Evolutionary conservation across 306 rosid genomes (phyloP).

Genomic region (Fragaria ananassa): DNA sequence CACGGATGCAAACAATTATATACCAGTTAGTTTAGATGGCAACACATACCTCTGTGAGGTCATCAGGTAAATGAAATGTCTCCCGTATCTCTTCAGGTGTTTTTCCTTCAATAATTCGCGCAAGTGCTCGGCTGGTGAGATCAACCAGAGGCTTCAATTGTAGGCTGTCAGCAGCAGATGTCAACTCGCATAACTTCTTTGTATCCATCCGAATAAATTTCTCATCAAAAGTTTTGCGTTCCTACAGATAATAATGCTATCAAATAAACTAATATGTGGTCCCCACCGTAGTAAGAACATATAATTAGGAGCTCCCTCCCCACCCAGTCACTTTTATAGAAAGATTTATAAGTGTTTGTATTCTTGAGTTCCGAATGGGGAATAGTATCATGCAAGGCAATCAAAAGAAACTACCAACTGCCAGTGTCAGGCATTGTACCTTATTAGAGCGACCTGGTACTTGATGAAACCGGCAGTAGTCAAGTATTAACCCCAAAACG

Average conservation of each 20-base stretch:
- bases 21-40: conserved; percentile 11
- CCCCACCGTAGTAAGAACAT: conserved; percentile 8
- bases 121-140: conserved; percentile 86
- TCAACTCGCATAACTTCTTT: conserved; percentile 78
- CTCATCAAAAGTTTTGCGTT: conserved; percentile 68
- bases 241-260: conserved; percentile 47
- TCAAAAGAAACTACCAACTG: conserved; percentile 16
- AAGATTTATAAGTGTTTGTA: background rate
- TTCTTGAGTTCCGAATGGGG: background rate
- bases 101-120: conserved; percentile 91
- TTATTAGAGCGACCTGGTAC: conserved; percentile 78
- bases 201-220: conserved; percentile 72
- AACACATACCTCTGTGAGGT: conserved; percentile 77
- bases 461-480: conserved; percentile 84
- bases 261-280: conserved; percentile 20
- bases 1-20: conserved; percentile 8
- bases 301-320: conserved; percentile 3
- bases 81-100: conserved; percentile 88
- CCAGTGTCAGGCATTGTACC: conserved; percentile 37
- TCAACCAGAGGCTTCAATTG: conserved; percentile 90
- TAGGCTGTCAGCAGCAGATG: conserved; percentile 87
- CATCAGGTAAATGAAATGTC: conserved; percentile 89
- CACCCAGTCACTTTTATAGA: background rate
- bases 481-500: conserved; percentile 74
- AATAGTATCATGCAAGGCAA: background rate